Evolutionary conservation across 495 filamentous ascomycete genomes (phyloP).

Genomic region (Podospora australis): DNA sequence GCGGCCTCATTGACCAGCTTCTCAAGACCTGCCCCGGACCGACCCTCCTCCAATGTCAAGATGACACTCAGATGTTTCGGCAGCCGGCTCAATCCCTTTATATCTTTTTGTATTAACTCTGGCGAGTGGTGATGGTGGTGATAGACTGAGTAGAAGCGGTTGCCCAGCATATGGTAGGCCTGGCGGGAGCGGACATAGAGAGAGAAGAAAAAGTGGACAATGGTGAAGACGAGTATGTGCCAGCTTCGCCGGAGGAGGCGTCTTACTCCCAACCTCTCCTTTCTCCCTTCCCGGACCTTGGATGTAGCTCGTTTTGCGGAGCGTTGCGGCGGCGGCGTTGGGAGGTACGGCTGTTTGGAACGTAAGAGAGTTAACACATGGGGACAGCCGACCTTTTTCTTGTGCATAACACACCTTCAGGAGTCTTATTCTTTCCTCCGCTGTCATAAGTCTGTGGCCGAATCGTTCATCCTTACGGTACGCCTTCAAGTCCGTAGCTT

Average conservation of each 20-base stretch:
- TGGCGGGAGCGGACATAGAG: constrained; percentile 76
- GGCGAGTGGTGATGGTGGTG: constrained; percentile 93
- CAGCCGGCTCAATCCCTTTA: constrained; percentile 61
- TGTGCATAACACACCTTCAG: constrained; percentile 39
- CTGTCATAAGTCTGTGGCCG: constrained; percentile 52
- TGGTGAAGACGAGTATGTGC: constrained; percentile 60
- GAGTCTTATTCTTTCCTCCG: constrained; percentile 62
- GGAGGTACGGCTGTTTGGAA: constrained; percentile 58
- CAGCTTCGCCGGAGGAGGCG: constrained; percentile 61
- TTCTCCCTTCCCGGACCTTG: constrained; percentile 19
- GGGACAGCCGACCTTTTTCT: constrained; percentile 5
- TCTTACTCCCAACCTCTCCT: constrained; percentile 50
- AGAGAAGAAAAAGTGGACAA: constrained; percentile 77
- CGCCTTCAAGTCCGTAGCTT: constrained; percentile 45
- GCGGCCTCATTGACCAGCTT: constrained; percentile 81
- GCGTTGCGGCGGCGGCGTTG: constrained; percentile 43
- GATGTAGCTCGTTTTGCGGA: constrained; percentile 18
- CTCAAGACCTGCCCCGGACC: constrained; percentile 61
- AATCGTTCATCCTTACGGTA: constrained; percentile 58
- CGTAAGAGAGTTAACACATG: constrained; percentile 14
- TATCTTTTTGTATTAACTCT: constrained; percentile 81
- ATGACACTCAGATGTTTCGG: constrained; percentile 87
- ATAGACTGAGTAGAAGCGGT: constrained; percentile 68
- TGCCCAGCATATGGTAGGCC: constrained; percentile 66
- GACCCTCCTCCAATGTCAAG: constrained; percentile 63